Evolutionary conservation across 2,329 filamentous ascomycete genomes (phyloP), one percentile per base, ranked within the genome.

Genomic region (Trichophaea hybrida): DNA sequence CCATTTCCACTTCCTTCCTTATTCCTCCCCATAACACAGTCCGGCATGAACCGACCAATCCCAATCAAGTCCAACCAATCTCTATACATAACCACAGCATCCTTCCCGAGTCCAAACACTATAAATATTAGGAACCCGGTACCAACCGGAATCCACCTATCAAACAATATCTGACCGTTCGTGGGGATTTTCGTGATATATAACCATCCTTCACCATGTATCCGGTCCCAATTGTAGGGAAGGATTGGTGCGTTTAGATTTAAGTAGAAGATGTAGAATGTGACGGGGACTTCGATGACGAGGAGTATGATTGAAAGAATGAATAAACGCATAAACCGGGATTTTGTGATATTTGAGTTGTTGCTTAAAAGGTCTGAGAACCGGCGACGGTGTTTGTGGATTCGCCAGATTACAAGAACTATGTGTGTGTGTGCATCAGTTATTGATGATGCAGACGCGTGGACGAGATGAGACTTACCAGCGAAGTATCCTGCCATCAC

Each of bases 101-200:
- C 83, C 32, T 73, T 73, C 34, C 82, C 83, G 13, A 81, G 76
- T 6, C 83, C 83, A 64, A 85, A 85, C 66, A 83, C 78, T n/a
- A 78, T 56, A 68, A 85, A 85, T 10, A 80, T 71, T 32, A 81
- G 60, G 60, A 78, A 75, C 0, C 78, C 79, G 2, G 76, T 73
- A 0, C 68, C 74, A 7, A 84, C 72, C 51, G 78, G 75, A 17
- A 78, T 73, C 79, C 80, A 86, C 34, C 77, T 75, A 67, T 83
- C 78, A 61, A 77, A 77, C 48, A 73, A 69, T 43, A 78, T 71
- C 1, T 63, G 7, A 38, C 78, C 75, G 44, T 71, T 40, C 24
- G 74, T 72, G 1, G 76, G 75, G 1, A 77, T 68, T 60, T 75
- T 76, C 33, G 74, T 62, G 61, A 83, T 77, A 1, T 67, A 68